Evolutionary conservation across 2,329 filamentous ascomycete species (phyloP).

Genomic region (Bisporella sp.): DNA sequence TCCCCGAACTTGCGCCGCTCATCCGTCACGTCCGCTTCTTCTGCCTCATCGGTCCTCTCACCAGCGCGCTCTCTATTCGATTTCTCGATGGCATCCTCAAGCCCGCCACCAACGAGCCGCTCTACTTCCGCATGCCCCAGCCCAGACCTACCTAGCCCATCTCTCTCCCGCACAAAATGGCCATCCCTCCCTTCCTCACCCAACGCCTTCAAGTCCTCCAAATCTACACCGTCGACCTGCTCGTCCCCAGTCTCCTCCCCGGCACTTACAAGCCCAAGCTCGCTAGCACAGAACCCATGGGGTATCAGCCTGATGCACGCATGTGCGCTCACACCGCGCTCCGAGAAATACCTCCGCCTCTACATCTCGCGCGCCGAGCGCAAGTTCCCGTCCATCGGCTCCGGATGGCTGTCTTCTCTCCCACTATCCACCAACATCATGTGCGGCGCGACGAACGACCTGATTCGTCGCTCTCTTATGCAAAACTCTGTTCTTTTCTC

Average conservation of each 20-base stretch:
- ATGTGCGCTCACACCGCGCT: constrained; percentile 38
- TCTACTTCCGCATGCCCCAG: constrained; percentile 1
- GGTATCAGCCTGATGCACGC: constrained; percentile 42
- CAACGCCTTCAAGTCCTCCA: constrained; percentile 9
- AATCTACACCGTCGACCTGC: constrained; percentile 7
- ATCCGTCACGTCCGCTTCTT: constrained; percentile 1
- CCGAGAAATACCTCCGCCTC: constrained; percentile 40
- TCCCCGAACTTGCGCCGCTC: too few species aligned
- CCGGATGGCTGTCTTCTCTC: constrained; percentile 18
- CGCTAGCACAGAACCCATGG: constrained; percentile 27
- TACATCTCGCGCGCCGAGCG: constrained; percentile 46
- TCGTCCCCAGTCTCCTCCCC: constrained; percentile 18
- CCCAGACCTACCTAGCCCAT: background rate
- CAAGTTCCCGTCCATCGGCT: constrained; percentile 31
- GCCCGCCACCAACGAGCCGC: too few species aligned
- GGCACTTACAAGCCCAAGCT: constrained; percentile 14
- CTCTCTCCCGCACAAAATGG: constrained; percentile 17
- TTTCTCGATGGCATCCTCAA: too few species aligned
- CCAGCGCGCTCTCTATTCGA: constrained; percentile 13
- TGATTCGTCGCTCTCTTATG: constrained; percentile 47
- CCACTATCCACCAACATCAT: constrained; percentile 35
- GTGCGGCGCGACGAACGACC: constrained; percentile 40
- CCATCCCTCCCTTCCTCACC: constrained; percentile 19
- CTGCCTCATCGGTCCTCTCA: constrained; percentile 8
- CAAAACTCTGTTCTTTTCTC: constrained; percentile 58